Base-by-base conservation (phyloP, 306 rosid species). In the Gleditsia sinensis region DNA sequence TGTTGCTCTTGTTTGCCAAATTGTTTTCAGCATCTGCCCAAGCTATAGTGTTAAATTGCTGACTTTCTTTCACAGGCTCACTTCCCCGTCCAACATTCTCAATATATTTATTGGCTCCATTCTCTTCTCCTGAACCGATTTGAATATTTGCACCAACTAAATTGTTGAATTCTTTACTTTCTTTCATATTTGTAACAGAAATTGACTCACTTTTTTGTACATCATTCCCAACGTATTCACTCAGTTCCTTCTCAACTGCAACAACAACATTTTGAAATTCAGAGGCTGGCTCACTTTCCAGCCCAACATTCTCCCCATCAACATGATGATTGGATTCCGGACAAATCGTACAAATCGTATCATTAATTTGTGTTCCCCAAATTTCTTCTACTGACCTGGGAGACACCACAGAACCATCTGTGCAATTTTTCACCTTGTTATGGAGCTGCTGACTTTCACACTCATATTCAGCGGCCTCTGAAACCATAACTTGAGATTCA, bases 381-480 rank as follows among this genome's bases (percentile, higher is more conserved):
- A 1, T 24, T 65, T 17, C 53, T 60, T 71, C 75, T 5, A 21
- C 24, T 30, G 5, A 71, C 7, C 56, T 48, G 21, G 33, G 33
- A 25, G 56, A 36, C 56, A 40, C 67, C 1, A 45, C 53, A 45
- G 32, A 43, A 59, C 30, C 57, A n/a, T 56, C 81, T 37, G 42
- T 45, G 4, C 42, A 46, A 30, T 71, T 80, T 19, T 62, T 60
- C 62, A 49, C 81, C 20, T 24, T 13, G 20, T 56, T 21, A 11
- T 11, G 23, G 21, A 62, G 8, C 45, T 25, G 71, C 6, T 16
- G 55, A 6, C 55, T 43, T 58, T 66, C 45, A 3, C 58, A 71
- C 24, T 59, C 80, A 48, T 51, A 59, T 70, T 59, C 50, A 16
- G 74, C 48, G 72, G 48, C 71, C 80, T 68, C 83, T 24, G 62